These are phyloP conservation scores for Phialocephala subalpina DNA, from an alignment of 2,329 filamentous ascomycete species.

Conservation along the genomic window DNA sequence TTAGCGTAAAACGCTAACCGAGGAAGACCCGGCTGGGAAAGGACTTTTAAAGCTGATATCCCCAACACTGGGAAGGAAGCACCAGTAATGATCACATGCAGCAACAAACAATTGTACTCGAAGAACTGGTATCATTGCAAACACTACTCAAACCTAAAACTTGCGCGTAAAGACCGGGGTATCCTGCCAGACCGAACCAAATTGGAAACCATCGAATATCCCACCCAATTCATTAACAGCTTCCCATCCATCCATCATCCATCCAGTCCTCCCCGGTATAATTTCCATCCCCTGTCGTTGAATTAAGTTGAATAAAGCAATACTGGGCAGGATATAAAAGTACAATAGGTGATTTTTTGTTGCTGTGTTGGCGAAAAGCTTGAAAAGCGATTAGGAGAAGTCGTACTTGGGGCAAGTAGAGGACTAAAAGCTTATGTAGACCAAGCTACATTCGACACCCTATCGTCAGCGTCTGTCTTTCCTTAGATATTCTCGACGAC, in stretches of 20 bases:
- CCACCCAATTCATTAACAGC: background rate
- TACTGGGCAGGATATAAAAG: slow-evolving; percentile 28
- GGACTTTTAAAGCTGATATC: no score
- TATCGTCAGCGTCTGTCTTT: slow-evolving; percentile 35
- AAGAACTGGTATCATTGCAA: slow-evolving; percentile 24
- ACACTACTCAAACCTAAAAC: background rate
- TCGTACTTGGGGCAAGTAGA: slow-evolving; percentile 12
- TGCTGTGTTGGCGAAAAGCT: background rate
- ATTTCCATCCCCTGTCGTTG: slow-evolving; percentile 10
- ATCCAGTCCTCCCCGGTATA: background rate
- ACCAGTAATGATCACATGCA: background rate
- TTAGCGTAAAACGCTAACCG: background rate
- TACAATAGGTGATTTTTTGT: slow-evolving; percentile 21
- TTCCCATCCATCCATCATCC: background rate
- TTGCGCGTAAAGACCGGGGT: slow-evolving; percentile 24
- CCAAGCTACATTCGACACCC: slow-evolving; percentile 40
- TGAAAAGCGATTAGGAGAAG: slow-evolving; percentile 16
- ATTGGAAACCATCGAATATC: slow-evolving; percentile 4
- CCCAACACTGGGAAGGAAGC: background rate
- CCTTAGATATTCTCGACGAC: slow-evolving; percentile 85
- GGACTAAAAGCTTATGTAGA: slow-evolving; percentile 35
- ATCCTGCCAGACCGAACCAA: slow-evolving; percentile 19
- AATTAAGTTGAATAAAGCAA: slow-evolving; percentile 11
- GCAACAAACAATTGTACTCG: background rate
- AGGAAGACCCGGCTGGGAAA: no score